Evolutionary conservation across 2,329 filamentous ascomycete genomes (phyloP), one percentile per base, ranked within the genome.

Genomic region (Epichloe coenophiala): DNA sequence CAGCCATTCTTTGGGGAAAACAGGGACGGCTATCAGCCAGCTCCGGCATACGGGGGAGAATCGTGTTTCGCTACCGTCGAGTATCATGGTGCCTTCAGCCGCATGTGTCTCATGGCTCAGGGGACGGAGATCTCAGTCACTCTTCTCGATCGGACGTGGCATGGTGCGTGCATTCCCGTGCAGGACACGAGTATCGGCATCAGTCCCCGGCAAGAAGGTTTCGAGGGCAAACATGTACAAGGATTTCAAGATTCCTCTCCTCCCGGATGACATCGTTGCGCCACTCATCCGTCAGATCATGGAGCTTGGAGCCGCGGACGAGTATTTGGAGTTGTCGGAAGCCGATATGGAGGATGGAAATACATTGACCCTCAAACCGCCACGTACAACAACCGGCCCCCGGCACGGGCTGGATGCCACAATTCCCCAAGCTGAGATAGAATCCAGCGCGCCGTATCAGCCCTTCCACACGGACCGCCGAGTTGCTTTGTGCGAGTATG

Each of bases 361-460:
- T 55, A 77, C 75, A 1, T 60, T 78, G 60, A 72, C 78, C 50
- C 71, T 73, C 55, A 73, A 70, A 58, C 65, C 64, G 50, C 67
- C 67, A 41, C 60, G 62, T 49, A 64, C 60, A 58, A 60, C 56
- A 56, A 62, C 60, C 47, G 59, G 56, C 58, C 71, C 68, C 59
- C 68, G 19, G 2, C 41, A 65, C 60, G 70, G 66, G 50, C 76
- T 71, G 63, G 84, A 72, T 66, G 86, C 69, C 63, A 85, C 70
- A 63, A 90, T 79, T 51, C 80, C 81, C 1, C 79, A 83, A 56
- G 88, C 88, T 5, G 90, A 96, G 70, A 94, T 95, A 56, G 93
- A 98, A 63, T 95, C 91, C 1, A 96, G 91, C 61, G 86, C 90
- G 4, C 88, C 91, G 2, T 97, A 95, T 60, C 90, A 95, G 60